Percentiles rank a stretch among this genome's conserved stretches.
phyloP scores from a whole-genome alignment of 306 rosid genomes.

The Dryas alaskensis region DNA sequence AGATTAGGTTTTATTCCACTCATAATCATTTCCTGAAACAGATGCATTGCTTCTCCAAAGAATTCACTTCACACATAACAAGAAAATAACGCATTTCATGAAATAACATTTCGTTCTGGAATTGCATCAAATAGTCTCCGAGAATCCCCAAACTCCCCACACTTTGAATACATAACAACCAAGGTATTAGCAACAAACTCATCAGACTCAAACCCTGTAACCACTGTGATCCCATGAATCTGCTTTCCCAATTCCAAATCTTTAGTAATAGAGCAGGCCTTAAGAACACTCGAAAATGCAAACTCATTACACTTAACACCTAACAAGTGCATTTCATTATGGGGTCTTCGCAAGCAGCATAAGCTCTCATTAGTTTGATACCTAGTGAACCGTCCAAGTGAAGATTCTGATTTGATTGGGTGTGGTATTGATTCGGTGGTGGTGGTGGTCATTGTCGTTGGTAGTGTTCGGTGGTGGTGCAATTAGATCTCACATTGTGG shows the following conservation, averaged over 20 bases:
- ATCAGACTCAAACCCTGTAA: slow-evolving; percentile 71
- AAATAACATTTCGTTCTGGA: slow-evolving; percentile 52
- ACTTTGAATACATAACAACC: slow-evolving; percentile 83
- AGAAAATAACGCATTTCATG: slow-evolving; percentile 79
- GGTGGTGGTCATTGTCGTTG: no score
- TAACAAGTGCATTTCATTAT: slow-evolving; percentile 45
- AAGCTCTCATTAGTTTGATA: no score
- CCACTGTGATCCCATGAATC: slow-evolving; percentile 55
- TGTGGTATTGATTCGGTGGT: no score
- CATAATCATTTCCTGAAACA: slow-evolving; percentile 66
- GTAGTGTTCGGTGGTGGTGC: no score
- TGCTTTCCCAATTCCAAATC: slow-evolving; percentile 57
- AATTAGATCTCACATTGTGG: no score
- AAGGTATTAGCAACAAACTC: slow-evolving; percentile 73
- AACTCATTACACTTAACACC: slow-evolving; percentile 68
- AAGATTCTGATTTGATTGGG: no score
- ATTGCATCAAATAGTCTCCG: slow-evolving; percentile 57
- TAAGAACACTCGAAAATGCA: slow-evolving; percentile 68
- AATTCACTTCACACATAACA: slow-evolving; percentile 61
- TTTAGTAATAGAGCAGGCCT: slow-evolving; percentile 62
- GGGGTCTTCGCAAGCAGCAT: no score
- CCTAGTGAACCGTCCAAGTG: no score
- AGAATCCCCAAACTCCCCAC: slow-evolving; percentile 61
- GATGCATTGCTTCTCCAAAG: slow-evolving; percentile 45
- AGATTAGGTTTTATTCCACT: slow-evolving; percentile 61